Evolutionary conservation across 768 basidiomycete genomes (phyloP).

Genomic region (Udeniomyces megalosporus): DNA sequence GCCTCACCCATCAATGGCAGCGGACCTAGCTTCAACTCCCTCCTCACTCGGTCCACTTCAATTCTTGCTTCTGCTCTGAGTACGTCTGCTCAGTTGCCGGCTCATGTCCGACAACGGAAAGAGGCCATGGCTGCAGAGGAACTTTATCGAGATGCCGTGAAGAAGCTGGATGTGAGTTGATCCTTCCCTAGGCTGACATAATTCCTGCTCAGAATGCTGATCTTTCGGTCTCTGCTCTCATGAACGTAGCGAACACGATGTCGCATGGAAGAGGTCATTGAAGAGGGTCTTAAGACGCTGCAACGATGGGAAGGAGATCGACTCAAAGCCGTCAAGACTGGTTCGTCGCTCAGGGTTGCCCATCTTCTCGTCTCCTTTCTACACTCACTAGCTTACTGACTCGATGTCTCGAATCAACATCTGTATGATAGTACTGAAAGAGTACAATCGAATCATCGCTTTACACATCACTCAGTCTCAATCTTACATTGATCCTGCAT

Average conservation of each 20-base stretch:
- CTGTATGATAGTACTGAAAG: neutral
- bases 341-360: neutral
- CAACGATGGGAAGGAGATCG: slow-evolving; percentile 14
- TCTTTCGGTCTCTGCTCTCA: too few species aligned
- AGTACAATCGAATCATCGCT: slow-evolving; percentile 6
- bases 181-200: too few species aligned
- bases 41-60: neutral
- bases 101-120: neutral
- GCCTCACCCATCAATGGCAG: neutral
- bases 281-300: slow-evolving; percentile 1
- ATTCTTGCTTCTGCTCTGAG: neutral
- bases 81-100: neutral
- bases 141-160: slow-evolving; percentile 1
- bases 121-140: slow-evolving; percentile 1
- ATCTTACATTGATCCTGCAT: neutral
- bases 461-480: neutral
- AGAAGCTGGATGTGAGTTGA: slow-evolving; percentile 8
- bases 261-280: slow-evolving; percentile 14
- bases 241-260: too few species aligned
- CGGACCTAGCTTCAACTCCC: neutral
- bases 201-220: too few species aligned
- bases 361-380: neutral
- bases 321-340: slow-evolving; percentile 11
- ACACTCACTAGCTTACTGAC: neutral
- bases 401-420: too few species aligned